Evolutionary conservation across 306 rosid genomes (phyloP).

Genomic region (Gastrolobium bilobum): DNA sequence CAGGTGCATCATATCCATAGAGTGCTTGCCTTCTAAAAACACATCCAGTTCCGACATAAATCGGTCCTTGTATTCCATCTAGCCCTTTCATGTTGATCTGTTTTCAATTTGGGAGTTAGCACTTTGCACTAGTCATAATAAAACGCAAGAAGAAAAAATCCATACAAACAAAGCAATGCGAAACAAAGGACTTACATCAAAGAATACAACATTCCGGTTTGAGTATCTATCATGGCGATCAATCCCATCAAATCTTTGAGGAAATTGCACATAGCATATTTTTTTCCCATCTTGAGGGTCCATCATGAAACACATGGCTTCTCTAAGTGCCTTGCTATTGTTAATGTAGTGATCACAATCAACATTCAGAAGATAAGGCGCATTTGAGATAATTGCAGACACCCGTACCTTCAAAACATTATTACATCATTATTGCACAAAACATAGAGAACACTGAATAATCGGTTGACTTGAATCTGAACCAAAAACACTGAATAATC

Average conservation of each 20-base stretch:
- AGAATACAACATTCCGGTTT: slow-evolving; percentile 83
- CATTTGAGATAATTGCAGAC: slow-evolving; percentile 77
- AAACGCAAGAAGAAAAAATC: slow-evolving; percentile 4
- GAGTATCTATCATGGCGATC: slow-evolving; percentile 87
- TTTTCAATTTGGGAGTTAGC: slow-evolving; percentile 41
- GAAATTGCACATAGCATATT: slow-evolving; percentile 84
- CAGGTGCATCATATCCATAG: slow-evolving; percentile 79
- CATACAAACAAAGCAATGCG: slow-evolving; percentile 14
- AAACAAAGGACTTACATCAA: slow-evolving; percentile 65
- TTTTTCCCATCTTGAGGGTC: slow-evolving; percentile 84
- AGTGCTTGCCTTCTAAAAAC: slow-evolving; percentile 82
- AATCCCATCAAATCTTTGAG: slow-evolving; percentile 89
- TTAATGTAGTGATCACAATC: slow-evolving; percentile 89
- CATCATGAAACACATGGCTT: slow-evolving; percentile 95
- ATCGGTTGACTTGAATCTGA: not conserved
- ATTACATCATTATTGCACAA: slow-evolving; percentile 9
- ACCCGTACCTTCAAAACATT: slow-evolving; percentile 65
- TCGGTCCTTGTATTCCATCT: slow-evolving; percentile 86
- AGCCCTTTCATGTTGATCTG: slow-evolving; percentile 91
- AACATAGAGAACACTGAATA: not conserved
- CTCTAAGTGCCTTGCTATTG: slow-evolving; percentile 87
- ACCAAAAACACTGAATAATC: not conserved
- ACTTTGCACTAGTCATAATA: slow-evolving; percentile 28
- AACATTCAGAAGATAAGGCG: slow-evolving; percentile 79
- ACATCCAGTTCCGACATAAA: slow-evolving; percentile 88